Conservation (phyloP, 306 rosid genomes). For the Carpinus viminea region DNA sequence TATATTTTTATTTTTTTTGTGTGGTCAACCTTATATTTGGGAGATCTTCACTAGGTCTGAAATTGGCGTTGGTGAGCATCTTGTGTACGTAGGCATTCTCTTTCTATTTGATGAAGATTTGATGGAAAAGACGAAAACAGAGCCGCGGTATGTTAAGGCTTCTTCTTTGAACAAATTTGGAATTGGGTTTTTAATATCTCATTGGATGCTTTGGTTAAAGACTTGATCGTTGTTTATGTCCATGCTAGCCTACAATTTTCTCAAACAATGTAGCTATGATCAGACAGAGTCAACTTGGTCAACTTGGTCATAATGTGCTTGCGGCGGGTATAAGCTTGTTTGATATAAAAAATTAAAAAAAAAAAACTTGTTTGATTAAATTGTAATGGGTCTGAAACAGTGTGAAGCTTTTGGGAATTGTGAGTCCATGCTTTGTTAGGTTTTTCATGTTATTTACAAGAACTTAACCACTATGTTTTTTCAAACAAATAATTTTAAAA, state of each 20-base stretch:
- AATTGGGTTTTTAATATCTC: background rate
- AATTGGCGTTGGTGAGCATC: constrained; percentile 70
- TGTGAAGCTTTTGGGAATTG: background rate
- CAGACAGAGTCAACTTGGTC: background rate
- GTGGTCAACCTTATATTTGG: background rate
- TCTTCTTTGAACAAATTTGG: background rate
- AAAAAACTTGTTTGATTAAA: background rate
- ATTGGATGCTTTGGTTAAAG: background rate
- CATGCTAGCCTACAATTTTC: background rate
- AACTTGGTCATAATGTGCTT: background rate
- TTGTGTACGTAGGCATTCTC: constrained; percentile 62
- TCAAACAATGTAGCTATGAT: background rate
- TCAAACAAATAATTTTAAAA: too few relatives aligned
- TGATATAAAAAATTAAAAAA: too few relatives aligned
- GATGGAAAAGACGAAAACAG: constrained; percentile 64
- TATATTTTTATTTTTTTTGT: too few relatives aligned
- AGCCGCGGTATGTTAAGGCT: constrained; percentile 62
- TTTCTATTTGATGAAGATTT: constrained; percentile 74
- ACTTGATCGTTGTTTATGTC: background rate
- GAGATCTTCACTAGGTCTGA: constrained; percentile 77
- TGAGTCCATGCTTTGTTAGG: too few relatives aligned
- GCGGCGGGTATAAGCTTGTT: background rate
- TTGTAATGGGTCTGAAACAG: background rate
- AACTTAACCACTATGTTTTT: too few relatives aligned
- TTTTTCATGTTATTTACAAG: too few relatives aligned